Evolutionary conservation across 225 moss, liverwort and hornwort species (phyloP), one percentile per base, ranked within the genome.

Genomic region (Marchantia polymorpha): DNA sequence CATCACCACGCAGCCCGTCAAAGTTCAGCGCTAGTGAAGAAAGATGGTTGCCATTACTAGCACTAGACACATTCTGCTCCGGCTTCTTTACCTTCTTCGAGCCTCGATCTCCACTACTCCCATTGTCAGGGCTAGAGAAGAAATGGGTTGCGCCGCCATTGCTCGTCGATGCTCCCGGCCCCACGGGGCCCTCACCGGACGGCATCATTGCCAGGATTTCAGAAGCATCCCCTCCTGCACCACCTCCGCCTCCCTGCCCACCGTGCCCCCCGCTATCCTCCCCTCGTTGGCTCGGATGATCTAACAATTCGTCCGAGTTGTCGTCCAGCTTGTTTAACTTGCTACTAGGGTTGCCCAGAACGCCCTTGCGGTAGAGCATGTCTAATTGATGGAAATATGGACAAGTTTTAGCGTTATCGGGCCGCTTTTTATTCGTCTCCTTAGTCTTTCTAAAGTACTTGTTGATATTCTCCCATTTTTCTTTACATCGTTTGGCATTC

Each of bases 401-500:
- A 80, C 97, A 99, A 8, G 97, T 99, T 82, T 99, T 99, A 54
- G 97, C 97, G 75, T 99, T 99, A 79, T 99, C 97, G 0, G 97
- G 97, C 14, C 97, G 93, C 87, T 99, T 94, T 85, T 93, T 99
- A 87, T 99, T 94, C 31, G 94, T 94, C 89, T 99, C 97, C 87
- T 99, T 99, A 25, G 97, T 99, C 87, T 99, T 99, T 70, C 93
- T 88, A 73, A 99, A 99, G 26, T 99, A 99, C 83, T 99, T 99
- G 86, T 99, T 99, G 86, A 99, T 99, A 29, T 99, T 99, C 85
- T 99, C 97, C 97, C 97, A 99, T 83, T 99, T 99, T 86, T 99
- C 97, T 79, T 99, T 99, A 84, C 97, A 99, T 81, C 97, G 86
- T 76, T 99, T 99, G 74, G 92, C 90, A 78, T 94, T 99, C 22